Evolutionary conservation across 2,329 filamentous ascomycete species (phyloP).

Genomic region (Purpureocillium lavendulum): DNA sequence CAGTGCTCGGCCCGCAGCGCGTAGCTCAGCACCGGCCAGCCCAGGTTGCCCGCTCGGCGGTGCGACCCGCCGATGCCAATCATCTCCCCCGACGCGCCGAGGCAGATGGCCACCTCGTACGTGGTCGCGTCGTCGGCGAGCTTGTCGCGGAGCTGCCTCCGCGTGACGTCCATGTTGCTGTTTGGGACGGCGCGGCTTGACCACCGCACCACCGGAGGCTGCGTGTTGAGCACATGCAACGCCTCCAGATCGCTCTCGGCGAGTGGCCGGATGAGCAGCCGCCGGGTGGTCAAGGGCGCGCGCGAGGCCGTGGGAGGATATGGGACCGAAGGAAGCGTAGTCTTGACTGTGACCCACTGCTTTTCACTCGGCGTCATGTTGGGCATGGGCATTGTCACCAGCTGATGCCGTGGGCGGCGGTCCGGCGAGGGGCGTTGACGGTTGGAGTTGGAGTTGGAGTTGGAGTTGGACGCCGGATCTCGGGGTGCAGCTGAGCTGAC

Average conservation of each 20-base stretch:
- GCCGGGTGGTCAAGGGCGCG: conserved; percentile 9
- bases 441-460: too few relatives aligned
- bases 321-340: conserved; percentile 28
- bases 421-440: too few relatives aligned
- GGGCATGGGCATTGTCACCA: too few relatives aligned
- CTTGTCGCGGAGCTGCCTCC: conserved; percentile 22
- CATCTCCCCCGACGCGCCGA: conserved; percentile 26
- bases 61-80: conserved; percentile 35
- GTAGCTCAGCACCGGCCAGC: conserved; percentile 48
- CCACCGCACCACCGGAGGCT: conserved; percentile 49
- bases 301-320: conserved; percentile 24
- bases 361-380: too few relatives aligned
- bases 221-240: conserved; percentile 38
- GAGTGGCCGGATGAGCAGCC: conserved; percentile 35
- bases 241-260: conserved; percentile 30
- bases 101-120: conserved; percentile 44
- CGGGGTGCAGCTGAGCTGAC: too few relatives aligned
- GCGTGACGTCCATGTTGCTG: conserved; percentile 26
- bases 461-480: too few relatives aligned
- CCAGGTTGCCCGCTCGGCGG: conserved; percentile 16
- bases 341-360: conserved; percentile 25
- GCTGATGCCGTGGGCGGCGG: too few relatives aligned
- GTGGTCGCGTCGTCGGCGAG: conserved; percentile 35
- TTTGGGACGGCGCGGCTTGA: conserved; percentile 30
- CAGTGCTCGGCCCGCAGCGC: conserved; percentile 36